Evolutionary conservation across 148 eudicot species (phyloP), one percentile per base, ranked within the genome.

Genomic region (Rhododendron mucronatum): DNA sequence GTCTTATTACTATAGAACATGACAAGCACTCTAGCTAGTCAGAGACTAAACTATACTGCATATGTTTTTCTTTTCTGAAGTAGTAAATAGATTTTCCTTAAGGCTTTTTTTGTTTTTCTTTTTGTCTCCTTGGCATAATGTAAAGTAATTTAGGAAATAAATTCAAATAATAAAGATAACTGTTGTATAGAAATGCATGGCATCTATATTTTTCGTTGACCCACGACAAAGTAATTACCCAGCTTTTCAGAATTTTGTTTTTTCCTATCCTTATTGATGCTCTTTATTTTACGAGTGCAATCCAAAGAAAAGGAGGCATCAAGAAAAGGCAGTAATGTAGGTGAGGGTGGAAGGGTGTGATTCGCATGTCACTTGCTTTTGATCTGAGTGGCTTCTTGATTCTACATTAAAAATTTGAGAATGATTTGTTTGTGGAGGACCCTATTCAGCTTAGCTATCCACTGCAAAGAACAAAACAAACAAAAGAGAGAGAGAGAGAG

Each of bases 181-280:
- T 90, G 92, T 95, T 93, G 93, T 90, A 86, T 89, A 65, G 82
- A 82, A 89, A 94, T 89, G 94, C 4, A 26, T 73, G 90, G 94
- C 93, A 93, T 91, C 94, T 89, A 75, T 83, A 86, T 84, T 89
- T 90, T 89, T 83, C 84, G 82, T 89, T 86, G 87, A 81, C 87
- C 87, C 88, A 91, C 82, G 88, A 88, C 88, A 73, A 93, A 92
- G 91, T 88, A 88, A 90, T 93, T 92, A 88, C 86, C 77, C 80
- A 84, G 82, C 92, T 85, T 67, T 91, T 78, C 5, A 81, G 82
- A 55, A 51, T 69, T 86, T 89, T 83, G 88, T 88, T 88, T 89
- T 82, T 79, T 87, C 53, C 78, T 78, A 48, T 83, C 86, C 87
- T 80, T 83, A 85, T 84, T 71, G 77, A 83, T 79, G 73, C 84